Evolutionary conservation across 2,329 filamentous ascomycete species (phyloP).

Genomic region (Aspergillus thermomutatus): DNA sequence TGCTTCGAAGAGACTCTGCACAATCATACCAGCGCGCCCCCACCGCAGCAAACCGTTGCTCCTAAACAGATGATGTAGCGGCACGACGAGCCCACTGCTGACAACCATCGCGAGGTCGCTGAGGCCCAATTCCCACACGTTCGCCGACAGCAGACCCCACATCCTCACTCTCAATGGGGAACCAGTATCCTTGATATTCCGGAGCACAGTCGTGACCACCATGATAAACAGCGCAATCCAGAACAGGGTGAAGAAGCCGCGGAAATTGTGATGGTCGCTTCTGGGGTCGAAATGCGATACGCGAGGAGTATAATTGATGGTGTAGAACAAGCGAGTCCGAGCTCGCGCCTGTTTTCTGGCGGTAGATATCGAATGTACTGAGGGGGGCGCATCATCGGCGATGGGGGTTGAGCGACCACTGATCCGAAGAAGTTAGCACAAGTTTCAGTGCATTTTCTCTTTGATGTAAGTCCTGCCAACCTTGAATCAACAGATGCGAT

Average conservation of each 20-base stretch:
- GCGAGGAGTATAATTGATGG: conserved; percentile 83
- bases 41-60: conserved; percentile 62
- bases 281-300: conserved; percentile 93
- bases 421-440: background rate
- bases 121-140: conserved; percentile 80
- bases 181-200: conserved; percentile 92
- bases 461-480: conserved; percentile 15
- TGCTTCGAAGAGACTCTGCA: conserved; percentile 80
- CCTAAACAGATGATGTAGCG: conserved; percentile 68
- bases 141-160: conserved; percentile 82
- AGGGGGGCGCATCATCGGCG: conserved; percentile 87
- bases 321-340: conserved; percentile 82
- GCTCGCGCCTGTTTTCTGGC: conserved; percentile 81
- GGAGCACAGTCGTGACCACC: conserved; percentile 89
- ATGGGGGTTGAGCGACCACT: conserved; percentile 82
- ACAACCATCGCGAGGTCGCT: conserved; percentile 83
- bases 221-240: conserved; percentile 97
- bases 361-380: conserved; percentile 77
- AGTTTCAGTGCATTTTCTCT: background rate
- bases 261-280: conserved; percentile 90
- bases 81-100: conserved; percentile 68
- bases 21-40: conserved; percentile 69
- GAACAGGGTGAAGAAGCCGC: conserved; percentile 96
- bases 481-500: conserved; percentile 32
- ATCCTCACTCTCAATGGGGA: conserved; percentile 81